A percentile compares a stretch with the other conserved stretches of the same genome.
Evolutionary conservation across 148 eudicot genomes (phyloP).

Genomic region (Rhododendron vialii): DNA sequence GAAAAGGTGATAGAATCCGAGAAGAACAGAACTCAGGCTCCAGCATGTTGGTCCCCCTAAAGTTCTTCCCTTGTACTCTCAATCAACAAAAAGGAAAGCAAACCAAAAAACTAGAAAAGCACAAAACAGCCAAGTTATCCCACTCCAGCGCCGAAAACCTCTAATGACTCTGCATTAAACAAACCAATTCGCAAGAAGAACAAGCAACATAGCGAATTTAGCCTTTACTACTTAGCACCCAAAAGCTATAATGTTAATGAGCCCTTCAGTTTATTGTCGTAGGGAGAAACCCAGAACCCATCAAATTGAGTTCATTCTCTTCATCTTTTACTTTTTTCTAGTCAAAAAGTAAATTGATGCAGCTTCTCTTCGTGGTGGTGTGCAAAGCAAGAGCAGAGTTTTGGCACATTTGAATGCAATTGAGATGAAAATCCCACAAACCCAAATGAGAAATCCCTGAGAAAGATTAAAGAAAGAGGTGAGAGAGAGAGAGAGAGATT

Average conservation of each 20-base stretch:
- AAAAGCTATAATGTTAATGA: neutral
- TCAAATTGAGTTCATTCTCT: neutral
- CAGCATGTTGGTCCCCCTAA: constrained; percentile 36
- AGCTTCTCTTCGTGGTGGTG: constrained; percentile 5
- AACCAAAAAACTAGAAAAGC: neutral
- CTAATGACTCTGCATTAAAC: neutral
- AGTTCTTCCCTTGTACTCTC: neutral
- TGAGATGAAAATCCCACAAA: constrained; percentile 4
- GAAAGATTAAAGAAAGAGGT: neutral
- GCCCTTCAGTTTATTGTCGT: neutral
- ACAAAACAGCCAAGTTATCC: constrained; percentile 5
- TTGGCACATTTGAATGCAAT: neutral
- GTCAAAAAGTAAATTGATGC: neutral
- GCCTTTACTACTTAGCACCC: neutral
- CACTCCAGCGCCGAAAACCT: neutral
- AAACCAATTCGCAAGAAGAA: constrained; percentile 2
- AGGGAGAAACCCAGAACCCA: neutral
- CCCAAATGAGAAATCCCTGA: constrained; percentile 9
- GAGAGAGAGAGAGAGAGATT: constrained; percentile 1
- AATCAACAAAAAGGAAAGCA: neutral
- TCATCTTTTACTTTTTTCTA: neutral
- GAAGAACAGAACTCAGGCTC: constrained; percentile 59
- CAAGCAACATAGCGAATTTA: neutral
- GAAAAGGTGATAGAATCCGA: constrained; percentile 61
- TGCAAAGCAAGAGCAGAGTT: neutral